A percentile compares a stretch with the other conserved stretches of the same genome.
Conservation (phyloP, 768 basidiomycete species). For the Pseudohyphozyma bogoriensis region DNA sequence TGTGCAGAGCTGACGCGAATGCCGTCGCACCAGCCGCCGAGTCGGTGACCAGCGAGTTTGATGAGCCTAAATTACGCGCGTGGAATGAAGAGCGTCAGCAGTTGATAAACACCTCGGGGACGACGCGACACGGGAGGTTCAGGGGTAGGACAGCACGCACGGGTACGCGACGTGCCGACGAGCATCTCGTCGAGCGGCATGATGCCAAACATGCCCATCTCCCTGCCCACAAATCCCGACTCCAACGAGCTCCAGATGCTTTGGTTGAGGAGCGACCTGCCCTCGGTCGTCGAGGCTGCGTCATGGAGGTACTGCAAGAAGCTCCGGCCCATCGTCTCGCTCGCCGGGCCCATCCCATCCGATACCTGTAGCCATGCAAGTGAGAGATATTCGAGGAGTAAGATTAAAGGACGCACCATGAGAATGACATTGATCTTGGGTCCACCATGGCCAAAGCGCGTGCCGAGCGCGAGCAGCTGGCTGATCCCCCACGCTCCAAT, state of each 20-base stretch:
- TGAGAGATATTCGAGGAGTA: too few relatives aligned
- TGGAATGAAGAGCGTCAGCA: not conserved
- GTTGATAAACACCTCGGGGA: too few relatives aligned
- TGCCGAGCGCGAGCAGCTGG: not conserved
- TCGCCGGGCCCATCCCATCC: conserved; percentile 8
- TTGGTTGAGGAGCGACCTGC: not conserved
- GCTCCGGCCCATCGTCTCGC: conserved; percentile 10
- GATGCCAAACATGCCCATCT: not conserved
- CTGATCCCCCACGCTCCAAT: not conserved
- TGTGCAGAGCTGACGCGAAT: conserved; percentile 32
- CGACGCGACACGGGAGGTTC: too few relatives aligned
- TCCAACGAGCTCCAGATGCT: not conserved
- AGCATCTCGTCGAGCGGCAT: not conserved
- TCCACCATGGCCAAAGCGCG: not conserved
- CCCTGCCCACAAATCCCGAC: not conserved
- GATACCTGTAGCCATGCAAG: too few relatives aligned
- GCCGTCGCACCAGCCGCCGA: conserved; percentile 35
- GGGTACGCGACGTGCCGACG: not conserved
- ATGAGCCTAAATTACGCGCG: not conserved
- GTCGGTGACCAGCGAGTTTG: conserved; percentile 30
- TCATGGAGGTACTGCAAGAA: conserved; percentile 6
- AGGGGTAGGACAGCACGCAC: not conserved
- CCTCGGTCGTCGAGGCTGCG: not conserved
- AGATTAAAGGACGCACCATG: conserved; percentile 18
- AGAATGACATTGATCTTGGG: conserved; percentile 12